A percentile compares a stretch with the other conserved stretches of the same genome.
phyloP scores from a whole-genome alignment of 305 asterid genomes.

The Caryopteris hybrid region DNA sequence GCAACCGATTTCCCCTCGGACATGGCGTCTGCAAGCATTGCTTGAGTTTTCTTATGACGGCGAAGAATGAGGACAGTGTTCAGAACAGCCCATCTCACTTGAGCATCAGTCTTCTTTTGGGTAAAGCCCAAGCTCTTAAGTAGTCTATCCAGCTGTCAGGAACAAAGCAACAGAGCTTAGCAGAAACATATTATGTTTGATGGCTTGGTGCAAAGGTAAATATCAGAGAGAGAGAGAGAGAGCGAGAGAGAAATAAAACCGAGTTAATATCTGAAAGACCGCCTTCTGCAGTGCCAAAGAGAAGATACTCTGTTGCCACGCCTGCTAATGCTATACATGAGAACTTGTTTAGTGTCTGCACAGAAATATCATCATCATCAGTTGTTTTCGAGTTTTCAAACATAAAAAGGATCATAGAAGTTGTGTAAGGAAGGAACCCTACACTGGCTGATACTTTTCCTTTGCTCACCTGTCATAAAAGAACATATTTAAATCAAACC shows the following conservation, averaged over 20 bases:
- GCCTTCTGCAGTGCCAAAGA: slow-evolving; percentile 84
- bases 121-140: slow-evolving; percentile 80
- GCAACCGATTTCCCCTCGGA: slow-evolving; percentile 72
- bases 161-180: background rate
- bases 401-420: background rate
- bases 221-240: background rate
- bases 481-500: background rate
- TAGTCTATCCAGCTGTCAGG: slow-evolving; percentile 60
- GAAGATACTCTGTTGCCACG: slow-evolving; percentile 87
- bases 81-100: slow-evolving; percentile 90
- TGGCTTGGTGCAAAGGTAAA: background rate
- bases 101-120: slow-evolving; percentile 87
- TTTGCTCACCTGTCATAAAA: slow-evolving; percentile 57
- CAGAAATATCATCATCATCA: slow-evolving; percentile 8
- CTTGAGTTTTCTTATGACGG: slow-evolving; percentile 73
- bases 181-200: background rate
- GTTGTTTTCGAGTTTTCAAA: slow-evolving; percentile 1
- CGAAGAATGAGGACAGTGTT: slow-evolving; percentile 67
- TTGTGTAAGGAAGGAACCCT: slow-evolving; percentile 9
- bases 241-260: slow-evolving; percentile 34
- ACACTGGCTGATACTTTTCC: slow-evolving; percentile 88
- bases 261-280: slow-evolving; percentile 82
- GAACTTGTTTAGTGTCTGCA: slow-evolving; percentile 83
- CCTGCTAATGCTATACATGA: slow-evolving; percentile 94
- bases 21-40: slow-evolving; percentile 74